Conservation (phyloP, 2,329 filamentous ascomycete genomes). For the Fusarium verticillioides region DNA sequence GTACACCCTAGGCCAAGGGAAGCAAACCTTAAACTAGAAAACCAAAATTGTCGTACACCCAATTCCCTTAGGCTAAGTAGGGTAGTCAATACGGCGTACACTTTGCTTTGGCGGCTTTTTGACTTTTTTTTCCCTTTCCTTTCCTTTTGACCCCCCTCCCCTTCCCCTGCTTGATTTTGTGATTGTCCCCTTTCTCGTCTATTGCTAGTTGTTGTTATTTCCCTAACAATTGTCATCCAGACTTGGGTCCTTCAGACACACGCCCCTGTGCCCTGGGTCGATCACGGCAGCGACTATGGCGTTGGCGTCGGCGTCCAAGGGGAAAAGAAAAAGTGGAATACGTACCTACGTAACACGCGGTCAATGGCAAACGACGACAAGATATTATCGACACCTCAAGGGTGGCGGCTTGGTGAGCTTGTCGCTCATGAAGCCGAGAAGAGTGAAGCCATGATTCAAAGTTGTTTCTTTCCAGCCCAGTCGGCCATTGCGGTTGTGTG, state of each 20-base stretch:
- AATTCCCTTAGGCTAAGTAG: slow-evolving; percentile 7
- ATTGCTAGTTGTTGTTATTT: background rate
- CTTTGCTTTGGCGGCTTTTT: slow-evolving; percentile 16
- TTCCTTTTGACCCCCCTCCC: background rate
- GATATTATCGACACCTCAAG: slow-evolving; percentile 32
- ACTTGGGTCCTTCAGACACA: slow-evolving; percentile 2
- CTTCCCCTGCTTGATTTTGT: slow-evolving; percentile 20
- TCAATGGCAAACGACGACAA: slow-evolving; percentile 27
- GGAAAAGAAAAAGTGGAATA: slow-evolving; percentile 21
- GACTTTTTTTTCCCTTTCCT: background rate
- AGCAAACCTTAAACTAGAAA: slow-evolving; percentile 33
- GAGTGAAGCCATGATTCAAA: slow-evolving; percentile 30
- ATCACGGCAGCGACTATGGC: slow-evolving; percentile 29
- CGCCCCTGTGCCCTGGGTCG: slow-evolving; percentile 25
- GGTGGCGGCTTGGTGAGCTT: slow-evolving; percentile 35
- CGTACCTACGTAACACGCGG: slow-evolving; percentile 23
- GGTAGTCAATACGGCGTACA: slow-evolving; percentile 23
- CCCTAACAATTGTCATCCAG: slow-evolving; percentile 18
- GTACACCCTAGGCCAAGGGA: slow-evolving; percentile 18
- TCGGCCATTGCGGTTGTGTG: slow-evolving; percentile 15
- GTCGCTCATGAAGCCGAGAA: slow-evolving; percentile 32
- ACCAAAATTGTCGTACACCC: slow-evolving; percentile 32
- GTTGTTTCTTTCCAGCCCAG: slow-evolving; percentile 21
- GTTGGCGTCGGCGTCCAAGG: slow-evolving; percentile 15
- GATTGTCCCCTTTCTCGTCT: slow-evolving; percentile 13